Base-by-base conservation (phyloP, 169 alveolate species). In the Plasmodium berghei region DNA sequence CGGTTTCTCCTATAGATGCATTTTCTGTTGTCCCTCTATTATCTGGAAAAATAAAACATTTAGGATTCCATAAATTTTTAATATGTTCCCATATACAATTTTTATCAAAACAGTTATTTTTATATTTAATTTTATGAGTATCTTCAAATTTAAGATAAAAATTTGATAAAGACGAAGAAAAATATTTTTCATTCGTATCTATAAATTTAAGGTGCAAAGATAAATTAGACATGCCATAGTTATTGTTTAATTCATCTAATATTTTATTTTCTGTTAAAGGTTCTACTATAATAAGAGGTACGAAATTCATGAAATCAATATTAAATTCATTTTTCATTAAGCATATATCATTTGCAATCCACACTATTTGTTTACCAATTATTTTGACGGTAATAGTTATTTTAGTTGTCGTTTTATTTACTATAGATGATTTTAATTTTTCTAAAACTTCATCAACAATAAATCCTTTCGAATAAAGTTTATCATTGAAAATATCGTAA, bases 91-190 rank as follows among this genome's bases (percentile, higher is more conserved):
- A 83, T 18, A 54, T 63, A 20, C 45, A 46, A 34, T 56, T 67
- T 12, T 18, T 9, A 54, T 83, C 58, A 26, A 59, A 24, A 46
- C 86, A 69, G 1, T 83, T 54, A 69, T 83, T 83, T 45, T 72
- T 58, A 56, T 83, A 83, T 69, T 83, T 83, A 83, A 69, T 42
- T 46, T 83, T 69, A 49, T 83, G 90, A 24, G 58, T 72, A 83
- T 83, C 59, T 69, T 83, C 86, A 62, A 83, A 83, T 58, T 83
- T 83, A 58, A 83, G 28, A 49, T 69, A 83, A 58, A 83, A 52
- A 40, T 46, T 69, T 26, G 77, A 45, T 48, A 83, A 26, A 14
- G 83, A 66, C 8, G 90, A 55, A 55, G 28, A 49, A 34, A 83
- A 83, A 9, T 48, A 22, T 34, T 83, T 66, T 69, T 83, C 73